Evolutionary conservation across 2,329 filamentous ascomycete species (phyloP), one percentile per base, ranked within the genome.

Genomic region (Ceratocystiopsis sp.): DNA sequence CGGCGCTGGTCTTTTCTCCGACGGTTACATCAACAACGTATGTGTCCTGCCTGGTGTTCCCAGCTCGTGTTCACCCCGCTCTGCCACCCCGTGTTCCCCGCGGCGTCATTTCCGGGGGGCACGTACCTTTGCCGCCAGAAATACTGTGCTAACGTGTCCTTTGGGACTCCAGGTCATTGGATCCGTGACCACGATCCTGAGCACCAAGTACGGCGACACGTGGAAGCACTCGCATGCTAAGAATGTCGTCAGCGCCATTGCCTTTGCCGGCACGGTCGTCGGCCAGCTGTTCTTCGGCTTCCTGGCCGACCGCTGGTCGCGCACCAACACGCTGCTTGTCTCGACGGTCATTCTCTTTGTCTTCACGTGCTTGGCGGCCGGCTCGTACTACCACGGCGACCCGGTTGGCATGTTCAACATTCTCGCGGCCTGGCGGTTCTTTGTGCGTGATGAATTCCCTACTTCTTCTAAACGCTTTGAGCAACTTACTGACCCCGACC

Each of bases 11-110:
- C 69, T 94, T 2, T 94, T 94, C 61, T 86, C 80, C 19, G 87
- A 94, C 59, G 87, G 87, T 15, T 94, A 94, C 59, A 74, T 94
- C 56, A 93, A 93, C 61, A 85, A 84, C 54, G 83, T 85, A 17
- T 38, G 38, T 43, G 7, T 25, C 5, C n/a, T 21, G 19, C 19
- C 7, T 21, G 4, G 19, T 21, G 19, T 21, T 21, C 19, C 19
- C 19, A 7, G 7, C 19, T 7, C 19, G 19, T 21, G 19, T 21
- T 21, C 19, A 21, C 19, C 19, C 19, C 19, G n/a, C n/a, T n/a
- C n/a, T n/a, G n/a, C n/a, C n/a, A n/a, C n/a, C n/a, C n/a, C n/a
- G n/a, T n/a, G n/a, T n/a, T n/a, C n/a, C n/a, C n/a, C n/a, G n/a
- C n/a, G n/a, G n/a, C n/a, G n/a, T n/a, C n/a, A n/a, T n/a, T n/a